Conservation (phyloP, 495 filamentous ascomycete species). For the Podospora pseudoanserina region DNA sequence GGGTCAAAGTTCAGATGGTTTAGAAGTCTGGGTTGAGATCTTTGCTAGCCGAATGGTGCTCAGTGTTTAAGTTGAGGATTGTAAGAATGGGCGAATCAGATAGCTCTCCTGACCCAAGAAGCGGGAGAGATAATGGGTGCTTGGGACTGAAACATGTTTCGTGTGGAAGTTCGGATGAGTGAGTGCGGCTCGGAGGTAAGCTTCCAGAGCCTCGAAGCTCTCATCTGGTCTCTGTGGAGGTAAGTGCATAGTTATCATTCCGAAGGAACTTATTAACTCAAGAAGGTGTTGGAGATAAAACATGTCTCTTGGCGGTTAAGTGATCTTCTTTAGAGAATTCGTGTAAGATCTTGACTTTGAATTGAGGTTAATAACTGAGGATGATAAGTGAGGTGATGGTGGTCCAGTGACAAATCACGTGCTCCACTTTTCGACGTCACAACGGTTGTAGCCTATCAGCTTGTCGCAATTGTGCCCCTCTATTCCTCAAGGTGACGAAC, state of each 20-base stretch:
- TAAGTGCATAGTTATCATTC: no score
- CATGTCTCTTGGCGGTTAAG: no score
- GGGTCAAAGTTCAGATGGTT: neutral
- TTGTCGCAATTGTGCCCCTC: neutral
- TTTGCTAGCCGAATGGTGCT: neutral
- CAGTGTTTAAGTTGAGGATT: neutral
- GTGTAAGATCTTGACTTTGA: neutral
- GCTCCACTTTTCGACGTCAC: constrained; percentile 6
- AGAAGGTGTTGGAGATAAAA: no score
- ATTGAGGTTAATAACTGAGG: neutral
- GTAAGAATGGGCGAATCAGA: neutral
- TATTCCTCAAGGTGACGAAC: constrained; percentile 21
- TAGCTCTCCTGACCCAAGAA: neutral
- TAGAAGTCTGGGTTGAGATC: neutral
- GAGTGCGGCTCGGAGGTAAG: neutral
- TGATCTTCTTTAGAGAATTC: no score
- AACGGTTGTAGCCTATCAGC: constrained; percentile 20
- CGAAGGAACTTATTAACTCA: no score
- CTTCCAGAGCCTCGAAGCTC: neutral
- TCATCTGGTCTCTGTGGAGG: no score
- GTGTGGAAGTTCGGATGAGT: neutral
- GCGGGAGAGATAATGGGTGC: neutral
- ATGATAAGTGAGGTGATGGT: neutral
- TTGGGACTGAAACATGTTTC: neutral
- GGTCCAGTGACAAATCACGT: constrained; percentile 4